Evolutionary conservation across 2,329 filamentous ascomycete genomes (phyloP).

Genomic region (Beauveria sp.): DNA sequence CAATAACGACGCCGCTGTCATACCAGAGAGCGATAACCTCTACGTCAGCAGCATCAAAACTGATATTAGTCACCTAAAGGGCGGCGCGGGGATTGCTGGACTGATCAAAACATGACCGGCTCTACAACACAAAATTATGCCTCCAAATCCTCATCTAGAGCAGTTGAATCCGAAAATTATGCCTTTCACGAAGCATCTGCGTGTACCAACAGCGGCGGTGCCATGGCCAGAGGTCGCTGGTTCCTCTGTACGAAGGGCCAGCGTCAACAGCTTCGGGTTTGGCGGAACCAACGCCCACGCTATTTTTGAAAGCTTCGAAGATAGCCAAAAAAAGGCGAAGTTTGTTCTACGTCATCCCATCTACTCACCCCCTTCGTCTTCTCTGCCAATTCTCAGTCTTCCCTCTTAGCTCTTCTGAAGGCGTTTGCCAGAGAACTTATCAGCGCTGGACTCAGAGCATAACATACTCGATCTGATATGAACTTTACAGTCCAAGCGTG

Average conservation of each 20-base stretch:
- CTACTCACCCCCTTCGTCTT: conserved; percentile 13
- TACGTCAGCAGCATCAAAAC: conserved; percentile 38
- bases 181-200: conserved; percentile 12
- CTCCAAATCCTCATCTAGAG: conserved; percentile 40
- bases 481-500: no score
- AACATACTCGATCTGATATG: conserved; percentile 5
- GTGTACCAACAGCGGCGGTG: conserved; percentile 12
- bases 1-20: background rate
- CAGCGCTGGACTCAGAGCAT: conserved; percentile 6
- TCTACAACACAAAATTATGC: conserved; percentile 36
- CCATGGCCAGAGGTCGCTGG: conserved; percentile 4
- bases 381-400: conserved; percentile 1
- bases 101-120: conserved; percentile 40
- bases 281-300: conserved; percentile 35
- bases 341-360: conserved; percentile 3
- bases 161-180: conserved; percentile 35
- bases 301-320: conserved; percentile 22
- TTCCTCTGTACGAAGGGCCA: conserved; percentile 15
- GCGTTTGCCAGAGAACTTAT: background rate
- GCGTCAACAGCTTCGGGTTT: conserved; percentile 37
- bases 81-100: conserved; percentile 36
- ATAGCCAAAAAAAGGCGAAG: conserved; percentile 14
- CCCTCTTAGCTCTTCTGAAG: background rate
- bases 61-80: conserved; percentile 41
- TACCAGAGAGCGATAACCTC: conserved; percentile 8